A percentile compares a stretch with the other conserved stretches of the same genome.
Evolutionary conservation across 2,329 filamentous ascomycete genomes (phyloP).

Genomic region (Cephalotrichum gorgonifer): DNA sequence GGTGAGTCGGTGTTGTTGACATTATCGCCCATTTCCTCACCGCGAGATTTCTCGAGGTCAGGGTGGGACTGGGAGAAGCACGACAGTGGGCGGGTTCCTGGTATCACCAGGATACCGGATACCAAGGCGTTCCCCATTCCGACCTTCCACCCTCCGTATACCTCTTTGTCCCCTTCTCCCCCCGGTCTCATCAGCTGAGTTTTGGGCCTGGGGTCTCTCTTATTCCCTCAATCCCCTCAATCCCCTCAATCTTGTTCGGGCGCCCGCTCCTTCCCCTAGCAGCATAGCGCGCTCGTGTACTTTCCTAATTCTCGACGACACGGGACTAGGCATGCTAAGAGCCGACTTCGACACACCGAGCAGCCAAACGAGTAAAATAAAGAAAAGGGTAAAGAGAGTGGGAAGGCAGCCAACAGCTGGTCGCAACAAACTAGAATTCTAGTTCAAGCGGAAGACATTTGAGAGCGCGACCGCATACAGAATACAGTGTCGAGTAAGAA

Average conservation of each 20-base stretch:
- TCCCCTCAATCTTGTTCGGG: neutral
- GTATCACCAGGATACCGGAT: neutral
- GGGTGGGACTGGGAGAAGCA: neutral
- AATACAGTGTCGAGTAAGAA: neutral
- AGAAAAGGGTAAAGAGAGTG: neutral
- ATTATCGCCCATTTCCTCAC: neutral
- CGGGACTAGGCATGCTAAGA: neutral
- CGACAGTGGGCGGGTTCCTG: neutral
- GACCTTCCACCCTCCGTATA: neutral
- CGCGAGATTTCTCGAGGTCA: neutral
- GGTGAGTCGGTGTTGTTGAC: neutral
- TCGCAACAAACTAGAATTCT: neutral
- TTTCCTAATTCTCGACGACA: neutral
- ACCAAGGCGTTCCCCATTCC: neutral
- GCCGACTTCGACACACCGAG: neutral
- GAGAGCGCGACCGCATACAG: neutral
- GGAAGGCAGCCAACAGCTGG: neutral
- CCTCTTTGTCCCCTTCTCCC: neutral
- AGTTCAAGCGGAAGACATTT: neutral
- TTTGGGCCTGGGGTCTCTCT: neutral
- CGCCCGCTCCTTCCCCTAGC: neutral
- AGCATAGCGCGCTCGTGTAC: neutral
- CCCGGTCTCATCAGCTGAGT: too few species aligned
- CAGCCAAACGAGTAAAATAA: neutral
- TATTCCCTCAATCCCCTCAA: neutral